Evolutionary conservation across 2,329 filamentous ascomycete genomes (phyloP), one percentile per base, ranked within the genome.

Genomic region (Penicillium aurantiogriseum): DNA sequence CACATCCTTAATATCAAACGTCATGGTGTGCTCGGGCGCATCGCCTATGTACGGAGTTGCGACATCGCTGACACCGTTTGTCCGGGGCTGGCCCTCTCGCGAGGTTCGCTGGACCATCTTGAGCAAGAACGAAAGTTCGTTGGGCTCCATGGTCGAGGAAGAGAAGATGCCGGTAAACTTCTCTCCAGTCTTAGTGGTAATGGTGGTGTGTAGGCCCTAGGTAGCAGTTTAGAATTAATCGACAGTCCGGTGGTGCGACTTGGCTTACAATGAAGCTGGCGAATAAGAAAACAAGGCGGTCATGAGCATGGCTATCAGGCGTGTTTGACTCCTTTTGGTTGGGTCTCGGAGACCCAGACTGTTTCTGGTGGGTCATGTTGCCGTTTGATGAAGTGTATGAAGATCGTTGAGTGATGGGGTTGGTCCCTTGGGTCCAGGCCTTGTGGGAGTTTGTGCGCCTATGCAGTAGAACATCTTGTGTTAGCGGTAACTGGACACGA

Each of bases 21-120:
- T 75, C 83, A 88, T 86, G 63, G 70, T 74, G 56, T 80, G 74
- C 52, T 81, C 78, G 11, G 77, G 75, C 38, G 70, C 74, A 40
- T 73, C 67, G 35, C 79, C 79, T 51, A 79, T 60, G 51, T 76
- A 80, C 23, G 74, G 71, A 62, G 65, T 73, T 46, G 71, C 58
- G 38, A 60, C 63, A 54, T 79, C 71, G 57, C 72, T 76, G 31
- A 75, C 63, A n/a, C 79, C 78, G 59, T 80, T 80, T 17, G 71
- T 49, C 23, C 72, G 72, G 25, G 68, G 56, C 35, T 71, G 69
- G 25, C 74, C 71, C 21, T 69, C 61, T 51, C 72, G 72, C 44
- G 74, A 71, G 56, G 78, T 70, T 62, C 80, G 81, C 69, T 83
- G 84, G 33, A 85, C 83, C 86, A 89, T 89, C 73, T 88, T 89